Conservation (phyloP, 495 filamentous ascomycete genomes). For the Hypoxylon intermedium region DNA sequence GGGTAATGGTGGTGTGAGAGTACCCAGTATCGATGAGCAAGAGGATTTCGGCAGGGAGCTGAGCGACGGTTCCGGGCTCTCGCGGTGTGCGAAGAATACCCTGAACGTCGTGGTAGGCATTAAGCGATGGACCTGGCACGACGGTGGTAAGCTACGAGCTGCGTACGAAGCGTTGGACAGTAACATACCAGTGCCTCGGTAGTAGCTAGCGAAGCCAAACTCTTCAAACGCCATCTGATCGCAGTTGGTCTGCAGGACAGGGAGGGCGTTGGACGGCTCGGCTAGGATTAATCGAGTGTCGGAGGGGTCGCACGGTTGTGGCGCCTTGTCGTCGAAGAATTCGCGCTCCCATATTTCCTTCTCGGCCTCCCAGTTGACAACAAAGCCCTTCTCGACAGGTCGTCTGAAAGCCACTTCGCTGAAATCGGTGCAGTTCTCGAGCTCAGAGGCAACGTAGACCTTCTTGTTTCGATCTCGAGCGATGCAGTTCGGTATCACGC, state of each 20-base stretch:
- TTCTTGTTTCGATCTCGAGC: slow-evolving; percentile 81
- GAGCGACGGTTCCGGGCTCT: slow-evolving; percentile 50
- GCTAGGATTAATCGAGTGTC: slow-evolving; percentile 83
- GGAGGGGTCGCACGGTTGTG: slow-evolving; percentile 72
- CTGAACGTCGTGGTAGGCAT: slow-evolving; percentile 83
- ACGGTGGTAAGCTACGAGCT: not conserved
- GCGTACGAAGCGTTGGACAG: not conserved
- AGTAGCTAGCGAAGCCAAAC: slow-evolving; percentile 91
- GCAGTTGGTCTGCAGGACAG: slow-evolving; percentile 81
- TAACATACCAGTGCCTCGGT: slow-evolving; percentile 70
- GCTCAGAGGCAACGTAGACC: slow-evolving; percentile 78
- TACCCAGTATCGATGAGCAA: slow-evolving; percentile 91
- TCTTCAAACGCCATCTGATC: slow-evolving; percentile 98
- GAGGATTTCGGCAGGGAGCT: slow-evolving; percentile 76
- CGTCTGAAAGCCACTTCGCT: slow-evolving; percentile 86
- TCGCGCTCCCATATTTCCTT: slow-evolving; percentile 94
- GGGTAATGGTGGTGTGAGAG: slow-evolving; percentile 92
- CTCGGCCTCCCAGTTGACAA: slow-evolving; percentile 96
- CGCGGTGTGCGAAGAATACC: slow-evolving; percentile 62
- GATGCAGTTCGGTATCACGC: slow-evolving; percentile 84
- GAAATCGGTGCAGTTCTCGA: slow-evolving; percentile 85
- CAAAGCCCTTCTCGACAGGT: slow-evolving; percentile 92
- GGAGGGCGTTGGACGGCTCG: slow-evolving; percentile 88
- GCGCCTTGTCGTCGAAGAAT: slow-evolving; percentile 79
- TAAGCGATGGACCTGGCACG: slow-evolving; percentile 63